phyloP scores from a whole-genome alignment of 148 eudicot genomes.

The Amaranthus hypochondriacus region DNA sequence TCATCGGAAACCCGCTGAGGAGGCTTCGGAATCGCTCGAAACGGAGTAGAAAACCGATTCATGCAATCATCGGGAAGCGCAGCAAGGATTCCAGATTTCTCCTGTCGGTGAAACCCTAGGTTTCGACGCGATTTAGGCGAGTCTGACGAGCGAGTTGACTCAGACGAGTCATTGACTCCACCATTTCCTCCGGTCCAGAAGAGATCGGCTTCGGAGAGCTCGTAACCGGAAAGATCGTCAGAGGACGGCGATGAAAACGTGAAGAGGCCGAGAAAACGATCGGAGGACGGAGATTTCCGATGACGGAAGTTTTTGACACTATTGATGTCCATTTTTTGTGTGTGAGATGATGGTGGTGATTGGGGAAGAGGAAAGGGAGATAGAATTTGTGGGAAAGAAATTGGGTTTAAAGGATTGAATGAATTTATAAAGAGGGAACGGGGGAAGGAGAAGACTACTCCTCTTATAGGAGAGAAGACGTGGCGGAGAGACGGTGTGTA shows the following conservation, averaged over 20 bases:
- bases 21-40: slow-evolving; percentile 45
- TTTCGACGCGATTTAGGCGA: slow-evolving; percentile 7
- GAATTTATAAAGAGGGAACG: background rate
- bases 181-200: slow-evolving; percentile 34
- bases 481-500: slow-evolving; percentile 21
- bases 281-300: slow-evolving; percentile 45
- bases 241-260: slow-evolving; percentile 27
- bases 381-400: background rate
- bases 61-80: slow-evolving; percentile 39
- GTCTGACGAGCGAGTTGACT: slow-evolving; percentile 16
- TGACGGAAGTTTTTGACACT: slow-evolving; percentile 34
- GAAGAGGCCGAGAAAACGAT: slow-evolving; percentile 43
- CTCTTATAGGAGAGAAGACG: slow-evolving; percentile 17
- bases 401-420: background rate
- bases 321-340: slow-evolving; percentile 31
- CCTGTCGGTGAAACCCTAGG: slow-evolving; percentile 24
- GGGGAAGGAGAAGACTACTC: background rate
- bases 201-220: slow-evolving; percentile 52
- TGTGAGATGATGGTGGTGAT: background rate
- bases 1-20: slow-evolving; percentile 12
- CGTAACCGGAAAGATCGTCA: slow-evolving; percentile 29
- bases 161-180: slow-evolving; percentile 22
- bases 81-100: slow-evolving; percentile 49
- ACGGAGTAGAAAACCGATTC: slow-evolving; percentile 19
- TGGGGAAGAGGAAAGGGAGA: background rate